Evolutionary conservation across 441 rosid species (phyloP), one percentile per base, ranked within the genome.

Genomic region (Populus trichocarpa): DNA sequence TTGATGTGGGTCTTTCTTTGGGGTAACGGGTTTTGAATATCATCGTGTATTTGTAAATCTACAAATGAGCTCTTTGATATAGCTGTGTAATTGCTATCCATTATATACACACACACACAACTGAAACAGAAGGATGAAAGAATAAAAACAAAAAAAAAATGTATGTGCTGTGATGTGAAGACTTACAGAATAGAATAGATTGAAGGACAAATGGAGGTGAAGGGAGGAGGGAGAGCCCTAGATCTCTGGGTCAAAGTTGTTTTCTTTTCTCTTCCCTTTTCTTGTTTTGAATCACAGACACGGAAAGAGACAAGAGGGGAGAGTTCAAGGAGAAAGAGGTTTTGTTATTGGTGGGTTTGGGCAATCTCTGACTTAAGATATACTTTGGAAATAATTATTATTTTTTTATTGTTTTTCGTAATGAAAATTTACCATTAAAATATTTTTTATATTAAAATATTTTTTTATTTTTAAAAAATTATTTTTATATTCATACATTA

Each of bases 21-120:
- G 75, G 83, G 78, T 42, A 73, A 53, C 4, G 85, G 83, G 73
- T 72, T 79, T 33, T 63, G 85, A 36, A 79, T 26, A 66, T 74
- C 84, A 22, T 86, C 71, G 9, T 83, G 92, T 74, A 84, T 63
- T 77, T 91, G 93, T 77, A 91, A 79, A 82, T 95, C 97, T 22
- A 87, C 87, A 72, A 73, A 83, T 2, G 92, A 84, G 65, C 73
- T 86, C 81, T 90, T 92, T 76, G 93, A 84, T 25, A 96, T 78
- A 23, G 84, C 86, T 42, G 91, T 84, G 83, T 96, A 94, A 69
- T 85, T 88, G 83, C 90, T 87, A 82, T 85, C 96, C 99, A 95
- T 95, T 74, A 12, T 36, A 63, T 70, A 1, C 4, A 1, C 8
- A 32, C 35, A 35, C 38, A 6, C 32, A 30, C 30, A 28, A 30